Evolutionary conservation across 495 filamentous ascomycete species (phyloP).

Genomic region (Daldinia concentrica): DNA sequence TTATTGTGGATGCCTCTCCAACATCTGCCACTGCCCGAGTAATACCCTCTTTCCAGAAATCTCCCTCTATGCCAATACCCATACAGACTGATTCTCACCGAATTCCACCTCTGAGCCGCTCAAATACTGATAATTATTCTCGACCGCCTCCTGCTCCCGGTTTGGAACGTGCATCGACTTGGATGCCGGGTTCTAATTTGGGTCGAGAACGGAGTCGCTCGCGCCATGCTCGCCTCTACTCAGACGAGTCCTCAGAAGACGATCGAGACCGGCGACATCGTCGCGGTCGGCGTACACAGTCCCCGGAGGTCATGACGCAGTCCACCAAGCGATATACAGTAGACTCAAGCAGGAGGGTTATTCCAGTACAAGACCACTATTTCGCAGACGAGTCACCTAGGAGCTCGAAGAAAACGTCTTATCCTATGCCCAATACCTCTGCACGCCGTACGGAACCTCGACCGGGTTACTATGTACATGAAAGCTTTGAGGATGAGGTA

Average conservation of each 20-base stretch:
- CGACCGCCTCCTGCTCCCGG: slow-evolving; percentile 30
- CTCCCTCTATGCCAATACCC: slow-evolving; percentile 49
- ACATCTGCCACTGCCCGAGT: slow-evolving; percentile 37
- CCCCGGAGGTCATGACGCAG: slow-evolving; percentile 35
- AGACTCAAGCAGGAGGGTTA: slow-evolving; percentile 8
- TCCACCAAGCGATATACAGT: slow-evolving; percentile 35
- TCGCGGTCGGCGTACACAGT: slow-evolving; percentile 40
- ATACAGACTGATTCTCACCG: slow-evolving; percentile 41
- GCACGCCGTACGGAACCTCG: slow-evolving; percentile 29
- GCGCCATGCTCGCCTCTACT: slow-evolving; percentile 26
- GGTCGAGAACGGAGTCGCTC: slow-evolving; percentile 44
- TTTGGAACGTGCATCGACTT: slow-evolving; percentile 39
- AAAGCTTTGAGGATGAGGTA: slow-evolving; percentile 33
- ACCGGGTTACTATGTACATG: slow-evolving; percentile 24
- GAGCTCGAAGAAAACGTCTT: slow-evolving; percentile 33
- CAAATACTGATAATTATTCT: slow-evolving; percentile 36
- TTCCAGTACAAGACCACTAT: slow-evolving; percentile 36
- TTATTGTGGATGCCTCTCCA: slow-evolving; percentile 40
- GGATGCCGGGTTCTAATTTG: slow-evolving; percentile 27
- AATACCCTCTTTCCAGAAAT: slow-evolving; percentile 46
- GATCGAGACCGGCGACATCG: slow-evolving; percentile 42
- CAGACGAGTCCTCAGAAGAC: slow-evolving; percentile 42
- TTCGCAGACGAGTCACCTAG: slow-evolving; percentile 35
- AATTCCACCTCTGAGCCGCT: slow-evolving; percentile 31
- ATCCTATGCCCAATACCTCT: slow-evolving; percentile 39